phyloP scores from a whole-genome alignment of 176 grass and related monocot genomes.

The Zea luxurians region DNA sequence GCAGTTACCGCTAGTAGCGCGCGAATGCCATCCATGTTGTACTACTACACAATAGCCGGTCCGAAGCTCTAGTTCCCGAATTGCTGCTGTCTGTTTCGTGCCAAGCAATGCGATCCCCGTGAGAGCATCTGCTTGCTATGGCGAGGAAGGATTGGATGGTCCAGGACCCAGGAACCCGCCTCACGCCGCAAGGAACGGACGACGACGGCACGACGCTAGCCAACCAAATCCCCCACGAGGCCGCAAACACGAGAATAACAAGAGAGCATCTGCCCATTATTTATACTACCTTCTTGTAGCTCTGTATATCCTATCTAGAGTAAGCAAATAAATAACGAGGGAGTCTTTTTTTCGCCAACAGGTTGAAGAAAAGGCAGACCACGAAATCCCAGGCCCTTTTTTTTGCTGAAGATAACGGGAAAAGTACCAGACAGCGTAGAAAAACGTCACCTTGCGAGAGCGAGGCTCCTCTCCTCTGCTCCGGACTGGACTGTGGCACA shows the following conservation, averaged over 20 bases:
- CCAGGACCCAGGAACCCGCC: slow-evolving; percentile 4
- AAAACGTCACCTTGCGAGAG: neutral
- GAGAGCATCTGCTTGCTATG: slow-evolving; percentile 30
- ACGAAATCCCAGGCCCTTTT: neutral
- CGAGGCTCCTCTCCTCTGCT: neutral
- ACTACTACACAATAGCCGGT: neutral
- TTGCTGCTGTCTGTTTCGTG: slow-evolving; percentile 29
- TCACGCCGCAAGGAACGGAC: slow-evolving; percentile 28
- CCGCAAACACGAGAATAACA: neutral
- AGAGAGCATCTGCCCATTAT: neutral
- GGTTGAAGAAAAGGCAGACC: neutral
- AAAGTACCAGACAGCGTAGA: neutral
- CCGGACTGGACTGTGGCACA: neutral
- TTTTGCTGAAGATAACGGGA: neutral
- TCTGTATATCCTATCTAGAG: neutral
- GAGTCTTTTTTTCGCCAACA: too few species aligned
- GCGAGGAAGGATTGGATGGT: slow-evolving; percentile 41
- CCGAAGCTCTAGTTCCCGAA: slow-evolving; percentile 2
- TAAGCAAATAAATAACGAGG: too few species aligned
- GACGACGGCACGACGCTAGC: neutral
- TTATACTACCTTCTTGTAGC: neutral
- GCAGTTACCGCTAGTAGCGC: neutral
- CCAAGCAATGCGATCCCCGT: slow-evolving; percentile 13
- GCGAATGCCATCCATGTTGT: slow-evolving; percentile 13
- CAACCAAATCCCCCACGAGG: neutral